phyloP scores from a whole-genome alignment of 2,329 filamentous ascomycete genomes.

The Sclerotinia borealis region DNA sequence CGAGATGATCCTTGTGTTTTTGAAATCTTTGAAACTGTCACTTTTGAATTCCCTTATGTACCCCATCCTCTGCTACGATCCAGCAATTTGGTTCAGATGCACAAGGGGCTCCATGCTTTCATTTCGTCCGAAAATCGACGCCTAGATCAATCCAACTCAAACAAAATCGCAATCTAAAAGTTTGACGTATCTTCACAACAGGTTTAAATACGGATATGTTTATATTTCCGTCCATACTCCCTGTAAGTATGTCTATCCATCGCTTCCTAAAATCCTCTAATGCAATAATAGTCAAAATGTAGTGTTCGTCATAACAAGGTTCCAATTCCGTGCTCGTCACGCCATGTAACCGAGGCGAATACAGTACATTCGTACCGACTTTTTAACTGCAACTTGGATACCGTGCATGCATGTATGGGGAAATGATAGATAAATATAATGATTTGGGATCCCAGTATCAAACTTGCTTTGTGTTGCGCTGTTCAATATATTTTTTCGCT shows the following conservation, averaged over 20 bases:
- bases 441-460: not conserved
- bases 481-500: not conserved
- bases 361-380: not conserved
- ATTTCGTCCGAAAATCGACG: not conserved
- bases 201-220: not conserved
- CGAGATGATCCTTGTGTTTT: not conserved
- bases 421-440: not conserved
- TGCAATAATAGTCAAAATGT: not conserved
- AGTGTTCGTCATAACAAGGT: conserved; percentile 10
- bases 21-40: no score
- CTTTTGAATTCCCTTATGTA: not conserved
- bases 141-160: not conserved
- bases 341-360: not conserved
- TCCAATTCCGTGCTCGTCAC: conserved; percentile 10
- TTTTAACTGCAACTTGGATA: not conserved
- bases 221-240: not conserved
- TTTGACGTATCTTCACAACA: no score
- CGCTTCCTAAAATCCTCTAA: not conserved
- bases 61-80: not conserved
- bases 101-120: not conserved
- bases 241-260: not conserved
- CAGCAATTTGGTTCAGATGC: not conserved
- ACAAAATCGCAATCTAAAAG: no score
- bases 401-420: not conserved
- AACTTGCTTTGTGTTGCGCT: not conserved